A percentile compares a stretch with the other conserved stretches of the same genome.
Conservation (phyloP, 208 protist genomes). For the Crithidia bombi region DNA sequence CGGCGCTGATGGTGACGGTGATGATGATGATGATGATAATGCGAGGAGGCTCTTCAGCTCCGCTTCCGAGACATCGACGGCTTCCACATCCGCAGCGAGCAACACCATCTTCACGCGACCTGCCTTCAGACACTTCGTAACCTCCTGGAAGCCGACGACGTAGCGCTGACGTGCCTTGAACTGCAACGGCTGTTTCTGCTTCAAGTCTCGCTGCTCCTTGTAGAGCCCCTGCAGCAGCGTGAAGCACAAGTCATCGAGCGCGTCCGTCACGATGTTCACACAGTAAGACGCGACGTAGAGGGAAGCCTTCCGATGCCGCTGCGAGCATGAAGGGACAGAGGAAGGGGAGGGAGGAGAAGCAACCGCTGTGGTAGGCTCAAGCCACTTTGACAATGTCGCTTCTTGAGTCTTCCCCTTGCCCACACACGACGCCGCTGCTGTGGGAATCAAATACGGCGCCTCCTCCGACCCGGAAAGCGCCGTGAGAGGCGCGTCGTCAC, state of each 20-base stretch:
- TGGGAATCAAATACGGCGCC: neutral
- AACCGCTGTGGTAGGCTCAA: neutral
- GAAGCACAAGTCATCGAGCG: constrained; percentile 69
- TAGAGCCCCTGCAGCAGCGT: constrained; percentile 65
- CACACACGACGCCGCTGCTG: neutral
- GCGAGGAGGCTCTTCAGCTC: too few species aligned
- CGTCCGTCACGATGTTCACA: constrained; percentile 58
- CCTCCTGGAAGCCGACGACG: constrained; percentile 67
- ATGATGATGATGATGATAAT: too few species aligned
- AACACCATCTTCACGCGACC: constrained; percentile 59
- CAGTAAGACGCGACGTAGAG: constrained; percentile 48
- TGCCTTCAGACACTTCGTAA: constrained; percentile 52
- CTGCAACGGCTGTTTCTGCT: constrained; percentile 59
- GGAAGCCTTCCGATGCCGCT: constrained; percentile 14
- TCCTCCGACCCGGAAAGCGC: neutral
- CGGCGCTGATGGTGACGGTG: too few species aligned
- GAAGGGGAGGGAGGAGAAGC: neutral
- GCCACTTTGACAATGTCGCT: too few species aligned
- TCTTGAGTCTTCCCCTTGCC: neutral
- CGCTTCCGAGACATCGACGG: neutral
- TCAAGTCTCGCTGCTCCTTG: constrained; percentile 56
- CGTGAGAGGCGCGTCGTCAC: neutral
- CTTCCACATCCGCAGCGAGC: constrained; percentile 66
- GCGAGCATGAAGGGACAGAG: constrained; percentile 5
- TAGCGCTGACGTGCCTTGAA: constrained; percentile 66